A percentile compares a stretch with the other conserved stretches of the same genome.
These are phyloP conservation scores for Tephrocybe sp. DNA, from an alignment of 768 basidiomycete species.

Conservation along the genomic window DNA sequence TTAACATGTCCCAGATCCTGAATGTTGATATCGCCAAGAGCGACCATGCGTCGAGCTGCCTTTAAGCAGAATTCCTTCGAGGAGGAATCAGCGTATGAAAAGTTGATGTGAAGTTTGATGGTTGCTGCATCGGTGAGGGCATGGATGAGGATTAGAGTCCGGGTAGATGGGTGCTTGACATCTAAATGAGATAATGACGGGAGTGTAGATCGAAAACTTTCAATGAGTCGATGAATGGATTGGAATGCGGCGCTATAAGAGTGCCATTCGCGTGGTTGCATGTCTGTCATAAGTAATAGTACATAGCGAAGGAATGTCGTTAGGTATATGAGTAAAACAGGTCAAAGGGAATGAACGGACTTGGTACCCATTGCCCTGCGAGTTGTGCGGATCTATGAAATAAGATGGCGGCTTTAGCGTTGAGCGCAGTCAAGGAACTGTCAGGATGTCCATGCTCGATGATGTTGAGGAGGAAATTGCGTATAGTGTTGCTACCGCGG, in stretches of 20 bases:
- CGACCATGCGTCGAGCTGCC: constrained; percentile 43
- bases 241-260: constrained; percentile 44
- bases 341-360: constrained; percentile 25
- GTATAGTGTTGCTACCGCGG: constrained; percentile 47
- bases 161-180: constrained; percentile 31
- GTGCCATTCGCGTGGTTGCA: constrained; percentile 39
- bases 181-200: constrained; percentile 31
- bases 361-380: constrained; percentile 44
- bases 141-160: constrained; percentile 45
- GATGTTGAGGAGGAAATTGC: constrained; percentile 44
- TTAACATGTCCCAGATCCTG: constrained; percentile 41
- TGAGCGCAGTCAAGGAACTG: constrained; percentile 39
- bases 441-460: constrained; percentile 31
- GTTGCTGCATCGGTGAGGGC: constrained; percentile 47
- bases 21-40: constrained; percentile 37
- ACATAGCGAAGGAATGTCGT: background rate
- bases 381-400: constrained; percentile 60
- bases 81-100: constrained; percentile 39
- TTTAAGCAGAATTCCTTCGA: constrained; percentile 44
- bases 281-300: constrained; percentile 29
- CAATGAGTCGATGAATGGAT: constrained; percentile 46
- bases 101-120: constrained; percentile 52
- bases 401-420: constrained; percentile 56
- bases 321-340: background rate
- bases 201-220: constrained; percentile 35